phyloP scores from a whole-genome alignment of 2,329 filamentous ascomycete genomes.

The Westerdykella aurantiaca region DNA sequence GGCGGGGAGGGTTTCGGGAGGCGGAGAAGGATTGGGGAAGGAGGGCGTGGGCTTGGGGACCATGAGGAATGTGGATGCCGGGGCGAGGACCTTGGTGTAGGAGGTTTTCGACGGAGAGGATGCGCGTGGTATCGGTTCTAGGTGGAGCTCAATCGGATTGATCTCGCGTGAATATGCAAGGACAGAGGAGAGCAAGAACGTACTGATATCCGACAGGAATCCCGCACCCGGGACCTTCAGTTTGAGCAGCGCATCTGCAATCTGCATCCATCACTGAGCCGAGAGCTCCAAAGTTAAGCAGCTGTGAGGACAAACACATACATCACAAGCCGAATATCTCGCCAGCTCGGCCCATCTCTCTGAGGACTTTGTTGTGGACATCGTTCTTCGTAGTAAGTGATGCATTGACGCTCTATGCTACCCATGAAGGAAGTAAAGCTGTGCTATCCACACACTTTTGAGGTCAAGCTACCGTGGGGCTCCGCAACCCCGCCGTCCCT shows the following conservation, averaged over 20 bases:
- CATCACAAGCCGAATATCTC: constrained; percentile 32
- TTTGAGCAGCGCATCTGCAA: constrained; percentile 68
- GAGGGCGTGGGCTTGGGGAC: constrained; percentile 50
- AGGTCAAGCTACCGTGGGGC: neutral
- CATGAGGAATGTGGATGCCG: constrained; percentile 59
- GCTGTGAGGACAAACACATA: constrained; percentile 8
- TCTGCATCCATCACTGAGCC: constrained; percentile 34
- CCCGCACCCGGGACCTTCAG: constrained; percentile 62
- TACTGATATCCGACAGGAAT: constrained; percentile 59
- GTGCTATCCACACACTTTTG: neutral
- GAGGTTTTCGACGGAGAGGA: constrained; percentile 12
- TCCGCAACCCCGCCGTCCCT: neutral
- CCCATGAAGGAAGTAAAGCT: no score
- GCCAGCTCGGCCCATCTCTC: constrained; percentile 28
- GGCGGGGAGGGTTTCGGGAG: constrained; percentile 26
- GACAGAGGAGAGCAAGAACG: constrained; percentile 22
- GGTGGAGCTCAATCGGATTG: neutral
- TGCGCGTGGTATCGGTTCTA: constrained; percentile 9
- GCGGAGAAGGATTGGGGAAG: constrained; percentile 27
- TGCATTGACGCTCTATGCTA: neutral
- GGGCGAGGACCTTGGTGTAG: constrained; percentile 42
- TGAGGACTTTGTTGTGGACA: constrained; percentile 15
- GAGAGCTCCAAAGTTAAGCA: constrained; percentile 10
- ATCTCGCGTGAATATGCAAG: neutral
- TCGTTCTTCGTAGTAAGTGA: constrained; percentile 1